phyloP scores from a whole-genome alignment of 1,284 basidiomycete genomes.

The Crucibulum parvulum region DNA sequence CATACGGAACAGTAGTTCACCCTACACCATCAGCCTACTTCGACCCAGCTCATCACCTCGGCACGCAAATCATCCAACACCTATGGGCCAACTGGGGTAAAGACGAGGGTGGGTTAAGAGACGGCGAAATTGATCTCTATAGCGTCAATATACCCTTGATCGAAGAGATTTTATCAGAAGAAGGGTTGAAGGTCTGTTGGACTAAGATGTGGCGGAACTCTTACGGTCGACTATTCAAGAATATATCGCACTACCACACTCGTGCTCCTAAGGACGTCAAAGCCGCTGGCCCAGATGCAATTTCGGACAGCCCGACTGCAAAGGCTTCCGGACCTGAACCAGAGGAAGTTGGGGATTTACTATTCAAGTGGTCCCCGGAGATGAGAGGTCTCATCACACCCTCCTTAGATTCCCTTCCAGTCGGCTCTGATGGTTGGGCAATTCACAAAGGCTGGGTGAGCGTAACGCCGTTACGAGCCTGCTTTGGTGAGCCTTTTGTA shows the following conservation, averaged over 20 bases:
- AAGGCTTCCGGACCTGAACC: constrained; percentile 12
- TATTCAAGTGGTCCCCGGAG: constrained; percentile 86
- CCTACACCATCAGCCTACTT: constrained; percentile 68
- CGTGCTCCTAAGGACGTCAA: constrained; percentile 23
- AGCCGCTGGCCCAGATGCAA: constrained; percentile 53
- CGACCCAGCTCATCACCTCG: constrained; percentile 75
- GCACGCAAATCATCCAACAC: constrained; percentile 70
- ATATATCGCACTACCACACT: constrained; percentile 33
- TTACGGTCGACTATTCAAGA: constrained; percentile 78
- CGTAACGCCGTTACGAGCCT: constrained; percentile 77
- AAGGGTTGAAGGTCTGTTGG: constrained; percentile 71
- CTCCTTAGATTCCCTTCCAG: constrained; percentile 59
- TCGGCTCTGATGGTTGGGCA: constrained; percentile 86
- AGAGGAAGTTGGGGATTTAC: constrained; percentile 45
- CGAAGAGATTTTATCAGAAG: constrained; percentile 59
- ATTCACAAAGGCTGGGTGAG: constrained; percentile 71
- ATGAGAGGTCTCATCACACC: constrained; percentile 76
- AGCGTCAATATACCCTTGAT: constrained; percentile 85
- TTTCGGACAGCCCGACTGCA: constrained; percentile 11
- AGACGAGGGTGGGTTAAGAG: constrained; percentile 62
- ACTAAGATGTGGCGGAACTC: constrained; percentile 81
- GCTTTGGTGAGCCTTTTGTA: constrained; percentile 67
- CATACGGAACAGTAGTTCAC: constrained; percentile 82
- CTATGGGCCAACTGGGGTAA: constrained; percentile 86
- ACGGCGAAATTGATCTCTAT: constrained; percentile 80